phyloP scores from a whole-genome alignment of 148 eudicot species.

The Rhododendron williamsianum region DNA sequence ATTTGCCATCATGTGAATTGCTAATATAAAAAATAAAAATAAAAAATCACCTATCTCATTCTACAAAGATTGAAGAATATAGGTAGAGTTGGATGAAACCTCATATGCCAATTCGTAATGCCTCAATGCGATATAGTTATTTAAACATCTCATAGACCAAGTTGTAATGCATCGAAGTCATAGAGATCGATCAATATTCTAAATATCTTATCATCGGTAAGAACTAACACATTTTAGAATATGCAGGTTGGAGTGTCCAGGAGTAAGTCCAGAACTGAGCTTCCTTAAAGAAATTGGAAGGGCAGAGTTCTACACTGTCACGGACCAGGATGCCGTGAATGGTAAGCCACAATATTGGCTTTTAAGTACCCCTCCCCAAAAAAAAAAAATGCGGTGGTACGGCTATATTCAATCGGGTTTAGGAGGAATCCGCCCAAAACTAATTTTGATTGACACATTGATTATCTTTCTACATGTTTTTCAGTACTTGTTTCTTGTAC shows the following conservation, averaged over 20 bases:
- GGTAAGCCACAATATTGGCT: conserved; percentile 28
- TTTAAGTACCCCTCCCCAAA: too few relatives aligned
- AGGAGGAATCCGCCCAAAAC: too few relatives aligned
- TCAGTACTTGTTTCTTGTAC: too few relatives aligned
- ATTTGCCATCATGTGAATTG: background rate
- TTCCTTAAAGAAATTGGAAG: conserved; percentile 55
- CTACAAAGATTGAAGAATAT: too few relatives aligned
- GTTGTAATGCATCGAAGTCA: background rate
- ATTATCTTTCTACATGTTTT: too few relatives aligned
- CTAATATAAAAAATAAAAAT: background rate
- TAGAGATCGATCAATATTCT: background rate
- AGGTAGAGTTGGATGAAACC: background rate
- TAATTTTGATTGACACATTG: too few relatives aligned
- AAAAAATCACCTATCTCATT: background rate
- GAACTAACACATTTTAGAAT: background rate
- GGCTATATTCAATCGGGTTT: too few relatives aligned
- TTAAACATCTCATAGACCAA: background rate
- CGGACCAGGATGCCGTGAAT: conserved; percentile 66
- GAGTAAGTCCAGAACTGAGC: conserved; percentile 81
- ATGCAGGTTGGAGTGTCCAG: conserved; percentile 73
- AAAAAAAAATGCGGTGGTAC: too few relatives aligned
- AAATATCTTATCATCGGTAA: background rate
- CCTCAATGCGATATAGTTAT: background rate
- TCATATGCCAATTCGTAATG: background rate
- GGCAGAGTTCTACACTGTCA: conserved; percentile 56